These are phyloP conservation scores for Sesbania bispinosa DNA, from an alignment of 306 rosid genomes.

Conservation along the genomic window DNA sequence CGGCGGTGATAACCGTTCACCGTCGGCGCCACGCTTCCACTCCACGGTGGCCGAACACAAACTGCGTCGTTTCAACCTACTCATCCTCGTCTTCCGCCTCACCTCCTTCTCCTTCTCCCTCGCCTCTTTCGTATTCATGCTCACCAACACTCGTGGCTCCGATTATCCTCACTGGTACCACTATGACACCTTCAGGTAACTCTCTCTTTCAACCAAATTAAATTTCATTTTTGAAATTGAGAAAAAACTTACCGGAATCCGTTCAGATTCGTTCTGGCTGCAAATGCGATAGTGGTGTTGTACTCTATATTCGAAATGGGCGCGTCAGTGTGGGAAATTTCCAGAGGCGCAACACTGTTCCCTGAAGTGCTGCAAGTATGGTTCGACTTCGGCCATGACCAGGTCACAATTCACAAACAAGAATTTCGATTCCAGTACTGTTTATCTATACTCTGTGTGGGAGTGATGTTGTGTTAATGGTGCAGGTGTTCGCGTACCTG, in stretches of 20 bases:
- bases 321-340: constrained; percentile 91
- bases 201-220: not conserved
- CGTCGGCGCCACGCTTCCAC: constrained; percentile 60
- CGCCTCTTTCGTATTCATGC: constrained; percentile 79
- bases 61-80: constrained; percentile 81
- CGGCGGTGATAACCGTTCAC: constrained; percentile 56
- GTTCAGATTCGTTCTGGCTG: constrained; percentile 81
- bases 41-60: constrained; percentile 87
- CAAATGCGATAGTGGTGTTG: constrained; percentile 73
- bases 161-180: constrained; percentile 77
- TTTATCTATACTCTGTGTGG: not conserved
- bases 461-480: constrained; percentile 26
- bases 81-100: constrained; percentile 74
- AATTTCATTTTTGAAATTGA: not conserved
- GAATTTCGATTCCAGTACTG: not conserved
- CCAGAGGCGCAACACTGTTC: constrained; percentile 75
- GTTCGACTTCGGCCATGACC: constrained; percentile 99
- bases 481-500: constrained; percentile 87
- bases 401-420: constrained; percentile 45
- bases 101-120: constrained; percentile 77
- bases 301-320: constrained; percentile 86
- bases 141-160: constrained; percentile 62
- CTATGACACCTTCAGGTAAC: constrained; percentile 90
- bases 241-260: not conserved
- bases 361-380: constrained; percentile 87